Percentiles rank a stretch among this genome's conserved stretches.
phyloP scores from a whole-genome alignment of 345 rosid genomes.

The Sisymbrium irio region DNA sequence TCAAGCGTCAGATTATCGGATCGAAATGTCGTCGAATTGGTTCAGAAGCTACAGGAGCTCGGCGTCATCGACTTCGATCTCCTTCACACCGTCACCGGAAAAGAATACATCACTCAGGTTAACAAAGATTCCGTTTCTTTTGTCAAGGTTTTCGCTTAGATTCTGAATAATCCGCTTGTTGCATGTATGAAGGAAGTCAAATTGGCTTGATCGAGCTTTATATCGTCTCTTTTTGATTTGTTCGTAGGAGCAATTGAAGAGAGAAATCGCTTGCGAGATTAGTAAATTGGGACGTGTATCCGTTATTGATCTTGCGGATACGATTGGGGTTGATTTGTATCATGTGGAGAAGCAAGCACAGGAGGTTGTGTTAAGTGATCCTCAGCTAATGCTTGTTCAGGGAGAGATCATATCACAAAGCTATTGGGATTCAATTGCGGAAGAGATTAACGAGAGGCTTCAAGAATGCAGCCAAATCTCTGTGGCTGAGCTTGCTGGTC shows the following conservation, averaged over 20 bases:
- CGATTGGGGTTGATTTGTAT: slow-evolving; percentile 80
- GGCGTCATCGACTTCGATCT: slow-evolving; percentile 91
- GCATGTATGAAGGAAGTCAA: too few species aligned
- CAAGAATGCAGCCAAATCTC: slow-evolving; percentile 95
- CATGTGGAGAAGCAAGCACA: slow-evolving; percentile 95
- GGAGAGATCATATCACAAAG: slow-evolving; percentile 90
- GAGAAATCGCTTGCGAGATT: slow-evolving; percentile 61
- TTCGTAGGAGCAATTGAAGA: slow-evolving; percentile 75
- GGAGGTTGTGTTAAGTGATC: slow-evolving; percentile 49
- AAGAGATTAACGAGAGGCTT: slow-evolving; percentile 94
- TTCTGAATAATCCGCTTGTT: too few species aligned
- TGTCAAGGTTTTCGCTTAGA: too few species aligned
- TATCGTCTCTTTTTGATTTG: not conserved
- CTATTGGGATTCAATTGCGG: slow-evolving; percentile 90
- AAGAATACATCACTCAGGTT: slow-evolving; percentile 92
- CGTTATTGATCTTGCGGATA: slow-evolving; percentile 80
- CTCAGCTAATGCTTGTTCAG: slow-evolving; percentile 60
- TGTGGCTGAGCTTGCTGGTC: slow-evolving; percentile 82
- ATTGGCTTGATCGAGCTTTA: not conserved
- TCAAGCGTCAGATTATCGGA: slow-evolving; percentile 86
- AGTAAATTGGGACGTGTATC: slow-evolving; percentile 77
- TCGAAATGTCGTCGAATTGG: slow-evolving; percentile 93
- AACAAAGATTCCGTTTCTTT: too few species aligned
- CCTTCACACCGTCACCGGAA: slow-evolving; percentile 95
- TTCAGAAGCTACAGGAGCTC: slow-evolving; percentile 93